A percentile compares a stretch with the other conserved stretches of the same genome.
Conservation (phyloP, 2,329 filamentous ascomycete genomes). For the Colletotrichum liaoningense region DNA sequence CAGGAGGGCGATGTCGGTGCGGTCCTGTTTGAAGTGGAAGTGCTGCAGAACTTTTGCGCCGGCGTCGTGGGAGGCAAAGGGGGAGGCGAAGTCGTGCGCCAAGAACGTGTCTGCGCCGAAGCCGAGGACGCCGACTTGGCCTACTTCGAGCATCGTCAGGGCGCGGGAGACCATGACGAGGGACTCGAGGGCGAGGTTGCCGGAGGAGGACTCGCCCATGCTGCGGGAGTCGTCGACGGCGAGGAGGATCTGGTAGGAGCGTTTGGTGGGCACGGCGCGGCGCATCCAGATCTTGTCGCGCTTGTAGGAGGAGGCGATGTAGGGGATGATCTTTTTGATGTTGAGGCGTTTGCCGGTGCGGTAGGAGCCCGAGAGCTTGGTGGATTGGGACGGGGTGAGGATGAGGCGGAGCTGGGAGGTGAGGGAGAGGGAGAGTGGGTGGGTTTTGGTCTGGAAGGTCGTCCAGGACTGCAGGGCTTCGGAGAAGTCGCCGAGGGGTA, state of each 20-base stretch:
- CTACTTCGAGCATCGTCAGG: conserved; percentile 92
- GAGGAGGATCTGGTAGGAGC: conserved; percentile 96
- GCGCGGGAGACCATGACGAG: conserved; percentile 90
- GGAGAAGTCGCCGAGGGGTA: conserved; percentile 58
- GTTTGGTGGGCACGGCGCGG: conserved; percentile 88
- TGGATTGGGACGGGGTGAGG: conserved; percentile 91
- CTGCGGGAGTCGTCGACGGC: conserved; percentile 95
- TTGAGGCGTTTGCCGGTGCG: conserved; percentile 98
- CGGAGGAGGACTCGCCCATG: conserved; percentile 86
- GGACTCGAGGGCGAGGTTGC: conserved; percentile 89
- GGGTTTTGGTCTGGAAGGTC: conserved; percentile 85
- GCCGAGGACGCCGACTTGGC: conserved; percentile 90
- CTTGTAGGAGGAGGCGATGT: conserved; percentile 98
- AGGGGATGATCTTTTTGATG: conserved; percentile 99
- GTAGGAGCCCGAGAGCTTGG: conserved; percentile 96
- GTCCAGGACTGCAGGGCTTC: conserved; percentile 83
- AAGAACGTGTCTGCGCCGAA: conserved; percentile 88
- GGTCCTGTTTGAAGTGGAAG: conserved; percentile 86
- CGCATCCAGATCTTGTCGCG: conserved; percentile 99
- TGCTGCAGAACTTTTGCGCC: conserved; percentile 86
- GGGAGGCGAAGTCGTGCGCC: conserved; percentile 85
- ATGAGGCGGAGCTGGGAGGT: conserved; percentile 97
- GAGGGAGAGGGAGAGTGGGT: conserved; percentile 86
- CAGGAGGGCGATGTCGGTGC: conserved; percentile 86
- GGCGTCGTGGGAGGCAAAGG: conserved; percentile 81